Base-by-base conservation (phyloP, 352 stramenopile species). In the Phytophthora hybrid region DNA sequence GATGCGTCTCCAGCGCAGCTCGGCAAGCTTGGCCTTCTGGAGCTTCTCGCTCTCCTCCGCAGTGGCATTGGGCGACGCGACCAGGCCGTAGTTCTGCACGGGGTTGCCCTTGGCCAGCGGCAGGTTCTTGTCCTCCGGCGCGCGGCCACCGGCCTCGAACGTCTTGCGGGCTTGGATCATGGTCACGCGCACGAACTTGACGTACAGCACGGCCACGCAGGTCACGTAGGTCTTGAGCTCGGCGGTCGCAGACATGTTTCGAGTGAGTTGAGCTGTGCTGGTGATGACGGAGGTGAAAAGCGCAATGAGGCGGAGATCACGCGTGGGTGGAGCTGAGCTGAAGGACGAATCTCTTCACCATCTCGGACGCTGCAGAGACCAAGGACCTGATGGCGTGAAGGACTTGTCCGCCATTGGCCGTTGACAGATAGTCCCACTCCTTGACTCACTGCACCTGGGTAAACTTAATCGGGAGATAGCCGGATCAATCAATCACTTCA, bases 201-300 rank as follows among this genome's bases (percentile, higher is more conserved):
- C 44, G 75, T 85, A 93, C 31, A 93, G 76, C 46, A 91, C 54
- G 39, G 74, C 58, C 7, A 75, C 62, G 76, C 83, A 92, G 1
- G 82, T 74, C 34, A 87, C 79, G 72, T 84, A 90, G 37, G 79
- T 77, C 77, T 92, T 88, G 63, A 89, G 64, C 16, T 81, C 79
- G 1, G 61, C 52, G 3, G 77, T 76, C 11, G 67, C 69, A 6
- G 65, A 76, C 77, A 81, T 41, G 34, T 2, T 41, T 13, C 34
- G 34, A 14, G 9, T 57, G 39, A 44, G 32, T 34, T 41, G 31
- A 16, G 29, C 21, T 54, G n/a, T 63, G 51, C 37, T 59, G 32
- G 8, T 41, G 34, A 3, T 5, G 34, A 4, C 14, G 34, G 34
- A 51, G 67, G 58, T 62, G 53, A 53, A 66, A 65, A n/a, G 13